These are phyloP conservation scores for Cutaneotrichosporon sp. DNA, from an alignment of 1,284 basidiomycete genomes.

Conservation along the genomic window DNA sequence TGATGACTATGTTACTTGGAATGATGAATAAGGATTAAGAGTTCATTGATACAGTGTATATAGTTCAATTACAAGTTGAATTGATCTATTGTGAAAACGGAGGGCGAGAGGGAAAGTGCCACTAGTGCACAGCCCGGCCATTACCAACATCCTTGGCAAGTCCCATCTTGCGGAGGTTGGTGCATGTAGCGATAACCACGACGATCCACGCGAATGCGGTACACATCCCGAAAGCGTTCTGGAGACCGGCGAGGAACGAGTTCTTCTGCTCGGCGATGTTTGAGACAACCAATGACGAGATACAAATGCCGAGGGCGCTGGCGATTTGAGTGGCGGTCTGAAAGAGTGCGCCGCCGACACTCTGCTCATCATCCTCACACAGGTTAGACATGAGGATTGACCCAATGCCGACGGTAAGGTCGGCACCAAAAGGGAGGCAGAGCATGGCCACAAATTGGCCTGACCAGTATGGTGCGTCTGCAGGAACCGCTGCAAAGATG, in stretches of 20 bases:
- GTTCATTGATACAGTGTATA: not conserved
- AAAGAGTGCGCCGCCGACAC: conserved; percentile 39
- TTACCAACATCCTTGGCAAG: conserved; percentile 21
- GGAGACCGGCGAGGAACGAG: conserved; percentile 26
- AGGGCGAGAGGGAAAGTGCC: not conserved
- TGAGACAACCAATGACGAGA: conserved; percentile 27
- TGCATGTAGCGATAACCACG: conserved; percentile 18
- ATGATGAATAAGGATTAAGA: not conserved
- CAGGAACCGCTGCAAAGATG: conserved; percentile 37
- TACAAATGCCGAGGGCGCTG: conserved; percentile 34
- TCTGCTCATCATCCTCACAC: conserved; percentile 37
- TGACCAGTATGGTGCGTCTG: conserved; percentile 38
- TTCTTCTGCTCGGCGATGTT: conserved; percentile 20
- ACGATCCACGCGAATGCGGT: conserved; percentile 28
- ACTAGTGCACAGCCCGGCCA: conserved; percentile 11
- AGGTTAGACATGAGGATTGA: conserved; percentile 43
- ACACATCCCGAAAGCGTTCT: conserved; percentile 32
- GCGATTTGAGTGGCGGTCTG: conserved; percentile 37
- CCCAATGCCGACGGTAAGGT: conserved; percentile 39
- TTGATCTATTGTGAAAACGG: not conserved
- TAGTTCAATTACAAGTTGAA: not conserved
- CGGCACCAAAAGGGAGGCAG: conserved; percentile 38
- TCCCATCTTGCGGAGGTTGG: conserved; percentile 23
- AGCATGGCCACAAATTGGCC: conserved; percentile 36
- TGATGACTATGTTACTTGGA: not conserved